Evolutionary conservation across 108 stramenopile genomes (phyloP).

Genomic region (Mediolabrus comicus): DNA sequence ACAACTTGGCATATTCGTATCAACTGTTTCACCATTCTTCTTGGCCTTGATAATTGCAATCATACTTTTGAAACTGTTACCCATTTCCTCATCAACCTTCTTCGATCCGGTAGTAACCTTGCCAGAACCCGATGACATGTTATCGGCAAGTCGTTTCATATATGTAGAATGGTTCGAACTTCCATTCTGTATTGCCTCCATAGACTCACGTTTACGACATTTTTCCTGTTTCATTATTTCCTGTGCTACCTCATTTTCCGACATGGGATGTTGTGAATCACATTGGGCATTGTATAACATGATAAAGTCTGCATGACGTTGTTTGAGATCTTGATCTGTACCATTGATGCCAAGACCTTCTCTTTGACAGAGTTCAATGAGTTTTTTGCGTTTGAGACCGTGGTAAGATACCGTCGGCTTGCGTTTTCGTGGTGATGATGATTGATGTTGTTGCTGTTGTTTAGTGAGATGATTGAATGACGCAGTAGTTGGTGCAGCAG

Average conservation of each 20-base stretch:
- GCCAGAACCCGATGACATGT: not conserved
- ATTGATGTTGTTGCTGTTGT: constrained; percentile 4
- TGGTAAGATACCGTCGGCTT: constrained; percentile 32
- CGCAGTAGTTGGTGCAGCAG: not conserved
- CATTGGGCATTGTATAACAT: constrained; percentile 60
- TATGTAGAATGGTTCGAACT: not conserved
- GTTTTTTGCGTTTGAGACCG: constrained; percentile 39
- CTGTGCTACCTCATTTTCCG: constrained; percentile 36
- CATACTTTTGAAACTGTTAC: constrained; percentile 1
- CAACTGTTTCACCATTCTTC: not conserved
- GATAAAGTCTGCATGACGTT: constrained; percentile 52
- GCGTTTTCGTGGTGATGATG: not conserved
- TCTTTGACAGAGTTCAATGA: constrained; percentile 43
- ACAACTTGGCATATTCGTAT: not conserved
- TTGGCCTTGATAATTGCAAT: not conserved
- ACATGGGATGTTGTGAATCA: constrained; percentile 48
- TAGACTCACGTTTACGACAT: constrained; percentile 6
- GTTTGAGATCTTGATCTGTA: constrained; percentile 42
- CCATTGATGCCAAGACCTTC: constrained; percentile 46
- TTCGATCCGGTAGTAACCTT: constrained; percentile 12
- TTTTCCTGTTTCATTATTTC: constrained; percentile 44
- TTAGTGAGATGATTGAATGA: not conserved
- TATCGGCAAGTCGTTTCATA: not conserved
- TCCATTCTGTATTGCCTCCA: not conserved
- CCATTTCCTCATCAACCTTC: constrained; percentile 10